Evolutionary conservation across 305 asterid genomes (phyloP), one percentile per base, ranked within the genome.

Genomic region (Striga hermonthica): DNA sequence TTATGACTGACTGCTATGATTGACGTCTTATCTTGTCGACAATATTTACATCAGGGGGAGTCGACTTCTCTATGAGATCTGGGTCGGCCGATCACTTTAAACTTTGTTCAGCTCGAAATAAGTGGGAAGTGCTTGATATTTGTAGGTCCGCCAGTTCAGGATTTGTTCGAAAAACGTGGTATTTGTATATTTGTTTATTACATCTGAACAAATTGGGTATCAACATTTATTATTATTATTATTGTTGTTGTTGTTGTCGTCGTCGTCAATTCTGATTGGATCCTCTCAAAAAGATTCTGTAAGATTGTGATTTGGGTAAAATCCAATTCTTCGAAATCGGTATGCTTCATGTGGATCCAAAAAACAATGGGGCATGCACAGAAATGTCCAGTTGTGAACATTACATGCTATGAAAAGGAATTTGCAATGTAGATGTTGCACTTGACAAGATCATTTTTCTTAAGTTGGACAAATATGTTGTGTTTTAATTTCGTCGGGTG

Each of bases 301-400:
- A 58, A 60, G 68, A 68, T 57, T 45, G 5, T 60, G 68, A 22
- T 62, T 67, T 43, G 45, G 44, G 66, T 11, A 43, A 74, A 57
- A 40, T 68, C 63, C 63, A 73, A 60, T 52, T 3, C 38, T 56
- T 55, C 31, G 31, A 22, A 22, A 22, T 22, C 31, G 2, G 31
- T 22, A 22, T 22, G 31, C 31, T 38, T 35, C 5, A 52, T 63
- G 63, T 70, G 36, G 60, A 11, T 75, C 65, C 76, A 71, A 71
- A 57, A 71, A 38, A 44, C 40, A 66, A 59, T 67, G 76, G 76
- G 76, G 28, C 68, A 75, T 62, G 28, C n/a, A 44, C 64, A 69
- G 9, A 36, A 61, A 55, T 13, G 47, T 70, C 74, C 36, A 53
- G 41, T 68, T 72, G 60, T 43, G 41, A 72, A 64, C 59, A 67